These are phyloP conservation scores for Heliamphora exappendiculata DNA, from an alignment of 148 eudicot genomes.

Conservation along the genomic window DNA sequence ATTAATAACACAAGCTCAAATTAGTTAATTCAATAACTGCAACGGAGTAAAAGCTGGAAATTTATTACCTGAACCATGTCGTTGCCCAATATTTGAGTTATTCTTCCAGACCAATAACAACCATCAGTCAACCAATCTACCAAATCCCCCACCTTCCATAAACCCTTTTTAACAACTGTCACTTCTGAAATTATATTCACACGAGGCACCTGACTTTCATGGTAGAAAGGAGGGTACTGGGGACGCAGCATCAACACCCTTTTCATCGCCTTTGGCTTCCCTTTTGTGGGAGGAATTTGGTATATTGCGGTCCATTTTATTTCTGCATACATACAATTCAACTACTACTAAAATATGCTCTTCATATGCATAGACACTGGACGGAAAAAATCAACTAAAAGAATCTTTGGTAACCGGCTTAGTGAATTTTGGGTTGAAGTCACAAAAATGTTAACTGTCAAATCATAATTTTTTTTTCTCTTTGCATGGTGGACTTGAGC, in stretches of 20 bases:
- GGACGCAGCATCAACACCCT: conserved; percentile 71
- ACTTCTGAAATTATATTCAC: conserved; percentile 38
- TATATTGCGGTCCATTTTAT: conserved; percentile 35
- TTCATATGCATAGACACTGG: neutral
- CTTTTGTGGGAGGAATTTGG: conserved; percentile 24
- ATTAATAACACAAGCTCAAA: neutral
- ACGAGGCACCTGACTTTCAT: conserved; percentile 34
- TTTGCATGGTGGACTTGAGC: too few species aligned
- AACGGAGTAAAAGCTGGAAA: conserved; percentile 1
- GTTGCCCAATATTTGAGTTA: conserved; percentile 42
- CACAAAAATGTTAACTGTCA: too few species aligned
- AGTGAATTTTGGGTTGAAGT: too few species aligned
- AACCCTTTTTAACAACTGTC: conserved; percentile 38
- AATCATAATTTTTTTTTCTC: too few species aligned
- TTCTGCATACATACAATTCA: conserved; percentile 31
- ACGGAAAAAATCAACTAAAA: neutral
- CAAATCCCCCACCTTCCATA: conserved; percentile 69
- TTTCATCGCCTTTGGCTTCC: conserved; percentile 16
- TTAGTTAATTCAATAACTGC: neutral
- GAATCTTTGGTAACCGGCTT: too few species aligned
- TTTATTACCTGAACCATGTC: conserved; percentile 55
- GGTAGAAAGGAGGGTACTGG: conserved; percentile 44
- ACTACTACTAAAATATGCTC: neutral
- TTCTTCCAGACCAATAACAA: conserved; percentile 65
- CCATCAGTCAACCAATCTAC: conserved; percentile 62